Evolutionary conservation across 768 basidiomycete genomes (phyloP).

Genomic region (Phanerodontia chrysosporium): DNA sequence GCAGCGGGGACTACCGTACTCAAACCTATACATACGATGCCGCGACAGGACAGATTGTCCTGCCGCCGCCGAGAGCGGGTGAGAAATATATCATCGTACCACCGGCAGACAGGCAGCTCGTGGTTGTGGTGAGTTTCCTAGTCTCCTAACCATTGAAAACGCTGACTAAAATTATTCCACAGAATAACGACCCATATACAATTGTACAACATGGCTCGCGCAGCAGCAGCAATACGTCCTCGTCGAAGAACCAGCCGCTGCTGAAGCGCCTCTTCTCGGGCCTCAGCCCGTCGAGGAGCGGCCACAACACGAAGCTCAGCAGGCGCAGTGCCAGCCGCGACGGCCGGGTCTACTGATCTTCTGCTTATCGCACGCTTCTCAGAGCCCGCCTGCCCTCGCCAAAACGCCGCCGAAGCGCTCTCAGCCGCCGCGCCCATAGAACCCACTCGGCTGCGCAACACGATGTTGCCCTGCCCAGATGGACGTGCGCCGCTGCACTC

Average conservation of each 20-base stretch:
- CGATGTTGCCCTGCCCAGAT: not conserved
- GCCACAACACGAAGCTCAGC: not conserved
- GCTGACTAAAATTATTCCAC: not conserved
- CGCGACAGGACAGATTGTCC: slow-evolving; percentile 10
- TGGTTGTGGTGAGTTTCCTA: slow-evolving; percentile 13
- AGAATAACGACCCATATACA: not conserved
- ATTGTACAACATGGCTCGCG: not conserved
- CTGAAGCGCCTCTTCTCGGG: slow-evolving; percentile 21
- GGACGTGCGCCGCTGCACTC: not conserved
- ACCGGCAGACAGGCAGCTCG: slow-evolving; percentile 18
- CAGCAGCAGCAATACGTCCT: slow-evolving; percentile 7
- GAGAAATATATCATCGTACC: slow-evolving; percentile 26
- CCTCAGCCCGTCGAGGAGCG: slow-evolving; percentile 10
- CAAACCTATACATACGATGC: slow-evolving; percentile 1
- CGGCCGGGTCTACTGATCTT: not conserved
- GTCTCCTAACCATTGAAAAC: no score
- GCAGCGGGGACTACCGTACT: not conserved
- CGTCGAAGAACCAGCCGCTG: slow-evolving; percentile 14
- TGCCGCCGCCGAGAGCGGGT: slow-evolving; percentile 22
- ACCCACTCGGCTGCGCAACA: not conserved
- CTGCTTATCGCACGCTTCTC: no score
- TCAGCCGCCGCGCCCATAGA: not conserved
- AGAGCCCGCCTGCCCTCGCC: no score
- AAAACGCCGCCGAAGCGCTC: no score
- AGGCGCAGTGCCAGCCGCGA: slow-evolving; percentile 1